phyloP scores from a whole-genome alignment of 2,329 filamentous ascomycete genomes.

The Emmonsiellopsis sp. region DNA sequence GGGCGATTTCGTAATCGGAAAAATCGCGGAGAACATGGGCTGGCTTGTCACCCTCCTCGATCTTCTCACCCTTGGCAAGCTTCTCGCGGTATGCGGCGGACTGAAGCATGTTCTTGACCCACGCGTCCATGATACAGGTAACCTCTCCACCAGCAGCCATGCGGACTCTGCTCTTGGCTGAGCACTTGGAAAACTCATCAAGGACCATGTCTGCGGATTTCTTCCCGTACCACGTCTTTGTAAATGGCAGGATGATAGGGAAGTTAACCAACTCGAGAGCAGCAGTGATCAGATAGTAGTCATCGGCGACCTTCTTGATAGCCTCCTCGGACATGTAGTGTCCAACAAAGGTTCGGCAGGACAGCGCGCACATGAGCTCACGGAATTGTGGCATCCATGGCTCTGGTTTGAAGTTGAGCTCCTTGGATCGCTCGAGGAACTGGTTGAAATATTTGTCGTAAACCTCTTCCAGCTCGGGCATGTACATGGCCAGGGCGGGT shows the following conservation, averaged over 20 bases:
- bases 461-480: conserved; percentile 86
- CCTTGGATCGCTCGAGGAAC: conserved; percentile 67
- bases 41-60: conserved; percentile 69
- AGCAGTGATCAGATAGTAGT: conserved; percentile 94
- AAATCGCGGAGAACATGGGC: conserved; percentile 75
- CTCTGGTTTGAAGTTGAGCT: conserved; percentile 62
- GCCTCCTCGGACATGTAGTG: conserved; percentile 87
- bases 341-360: conserved; percentile 92
- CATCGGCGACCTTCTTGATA: conserved; percentile 88
- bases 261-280: conserved; percentile 97
- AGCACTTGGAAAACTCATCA: conserved; percentile 79
- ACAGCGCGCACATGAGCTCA: conserved; percentile 89
- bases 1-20: conserved; percentile 80
- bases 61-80: conserved; percentile 60
- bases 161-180: conserved; percentile 83
- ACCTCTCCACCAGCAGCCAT: conserved; percentile 82
- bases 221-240: conserved; percentile 95
- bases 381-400: conserved; percentile 90
- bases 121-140: conserved; percentile 90
- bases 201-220: conserved; percentile 90
- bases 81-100: conserved; percentile 75
- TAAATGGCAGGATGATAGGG: conserved; percentile 90
- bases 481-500: conserved; percentile 74
- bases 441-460: conserved; percentile 78
- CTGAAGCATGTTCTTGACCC: conserved; percentile 81